These are phyloP conservation scores for Cryphonectria parasitica DNA, from an alignment of 2,329 filamentous ascomycete genomes.

Conservation along the genomic window DNA sequence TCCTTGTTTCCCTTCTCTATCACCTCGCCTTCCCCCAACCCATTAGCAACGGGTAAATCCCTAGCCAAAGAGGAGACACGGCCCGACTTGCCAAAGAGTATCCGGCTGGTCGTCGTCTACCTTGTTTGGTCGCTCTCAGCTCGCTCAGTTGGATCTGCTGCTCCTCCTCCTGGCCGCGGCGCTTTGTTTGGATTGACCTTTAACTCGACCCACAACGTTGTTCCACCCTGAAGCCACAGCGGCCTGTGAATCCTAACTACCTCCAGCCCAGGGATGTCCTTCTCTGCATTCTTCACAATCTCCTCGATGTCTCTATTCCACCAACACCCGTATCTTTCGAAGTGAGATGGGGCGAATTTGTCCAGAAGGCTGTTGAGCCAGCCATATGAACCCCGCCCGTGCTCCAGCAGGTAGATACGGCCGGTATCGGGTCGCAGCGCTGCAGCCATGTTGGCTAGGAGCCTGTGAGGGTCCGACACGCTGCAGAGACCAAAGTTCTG, in stretches of 20 bases:
- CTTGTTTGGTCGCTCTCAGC: background rate
- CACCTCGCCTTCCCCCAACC: background rate
- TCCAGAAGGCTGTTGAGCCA: constrained; percentile 62
- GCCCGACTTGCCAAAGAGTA: constrained; percentile 1
- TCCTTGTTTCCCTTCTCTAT: background rate
- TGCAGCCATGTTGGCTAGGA: constrained; percentile 58
- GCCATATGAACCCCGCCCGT: constrained; percentile 60
- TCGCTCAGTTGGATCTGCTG: background rate
- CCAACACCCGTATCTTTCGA: constrained; percentile 67
- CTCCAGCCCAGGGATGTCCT: constrained; percentile 56
- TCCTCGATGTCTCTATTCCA: constrained; percentile 67
- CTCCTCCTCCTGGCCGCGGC: background rate
- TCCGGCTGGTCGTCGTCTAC: background rate
- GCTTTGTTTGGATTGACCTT: constrained; percentile 39
- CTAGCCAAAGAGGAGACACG: background rate
- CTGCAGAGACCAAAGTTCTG: constrained; percentile 70
- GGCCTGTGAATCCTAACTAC: constrained; percentile 59
- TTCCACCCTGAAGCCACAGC: constrained; percentile 58
- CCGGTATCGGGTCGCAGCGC: constrained; percentile 58
- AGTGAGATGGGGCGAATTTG: constrained; percentile 57
- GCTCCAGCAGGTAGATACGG: constrained; percentile 64
- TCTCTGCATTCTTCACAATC: constrained; percentile 55
- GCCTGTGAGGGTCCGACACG: constrained; percentile 57
- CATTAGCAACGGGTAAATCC: background rate
- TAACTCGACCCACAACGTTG: constrained; percentile 62